A percentile compares a stretch with the other conserved stretches of the same genome.
These are phyloP conservation scores for Fusarium sp. DNA, from an alignment of 2,329 filamentous ascomycete species.

Conservation along the genomic window DNA sequence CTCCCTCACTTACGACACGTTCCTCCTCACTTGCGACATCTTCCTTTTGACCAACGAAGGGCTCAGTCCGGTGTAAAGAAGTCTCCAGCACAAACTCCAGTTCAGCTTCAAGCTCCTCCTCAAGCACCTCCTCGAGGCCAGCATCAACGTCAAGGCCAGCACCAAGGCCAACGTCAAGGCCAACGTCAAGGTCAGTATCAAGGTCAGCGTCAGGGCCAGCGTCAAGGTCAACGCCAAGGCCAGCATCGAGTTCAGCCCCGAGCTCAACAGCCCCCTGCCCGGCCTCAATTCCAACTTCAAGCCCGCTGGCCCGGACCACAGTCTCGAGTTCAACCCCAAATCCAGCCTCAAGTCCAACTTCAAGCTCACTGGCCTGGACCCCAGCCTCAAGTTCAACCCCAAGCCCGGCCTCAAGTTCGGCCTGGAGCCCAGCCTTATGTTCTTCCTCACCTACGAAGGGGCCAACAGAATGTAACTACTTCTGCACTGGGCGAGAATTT, in stretches of 20 bases:
- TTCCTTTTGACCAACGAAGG: not conserved
- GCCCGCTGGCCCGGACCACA: not conserved
- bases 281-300: not conserved
- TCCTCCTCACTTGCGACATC: not conserved
- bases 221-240: not conserved
- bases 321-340: no score
- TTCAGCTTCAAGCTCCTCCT: not conserved
- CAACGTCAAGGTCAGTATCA: not conserved
- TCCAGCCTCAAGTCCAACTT: not conserved
- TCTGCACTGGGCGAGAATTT: not conserved
- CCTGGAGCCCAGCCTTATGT: not conserved
- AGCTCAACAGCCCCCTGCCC: not conserved
- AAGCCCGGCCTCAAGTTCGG: not conserved
- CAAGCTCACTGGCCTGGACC: no score
- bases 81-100: not conserved
- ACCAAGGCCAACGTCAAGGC: fast-evolving
- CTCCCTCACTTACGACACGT: not conserved
- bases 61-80: not conserved
- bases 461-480: not conserved
- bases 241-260: not conserved
- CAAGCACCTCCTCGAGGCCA: not conserved
- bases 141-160: not conserved
- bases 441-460: not conserved
- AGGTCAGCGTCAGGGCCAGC: not conserved
- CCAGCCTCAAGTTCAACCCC: not conserved